Percentiles rank a stretch among this genome's conserved stretches.
Evolutionary conservation across 352 stramenopile species (phyloP).

Genomic region (Phytophthora foliorum): DNA sequence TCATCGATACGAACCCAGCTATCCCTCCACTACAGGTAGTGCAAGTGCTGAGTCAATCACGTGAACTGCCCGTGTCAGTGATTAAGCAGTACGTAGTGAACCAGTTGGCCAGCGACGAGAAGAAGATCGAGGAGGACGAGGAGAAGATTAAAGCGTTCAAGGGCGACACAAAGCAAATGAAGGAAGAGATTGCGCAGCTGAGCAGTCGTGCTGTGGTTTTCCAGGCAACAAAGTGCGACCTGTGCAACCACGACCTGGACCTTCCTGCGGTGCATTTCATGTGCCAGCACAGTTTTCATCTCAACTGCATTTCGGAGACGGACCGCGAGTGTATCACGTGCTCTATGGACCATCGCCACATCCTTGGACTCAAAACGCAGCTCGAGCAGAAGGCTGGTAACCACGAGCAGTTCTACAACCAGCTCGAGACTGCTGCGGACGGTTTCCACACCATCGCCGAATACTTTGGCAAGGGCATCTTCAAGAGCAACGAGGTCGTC

Average conservation of each 20-base stretch:
- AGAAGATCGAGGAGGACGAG: slow-evolving; percentile 87
- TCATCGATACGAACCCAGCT: slow-evolving; percentile 84
- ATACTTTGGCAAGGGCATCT: slow-evolving; percentile 95
- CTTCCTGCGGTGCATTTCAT: slow-evolving; percentile 93
- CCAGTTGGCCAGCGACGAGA: slow-evolving; percentile 81
- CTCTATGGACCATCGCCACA: slow-evolving; percentile 87
- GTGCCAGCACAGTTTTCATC: slow-evolving; percentile 92
- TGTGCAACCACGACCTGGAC: slow-evolving; percentile 92
- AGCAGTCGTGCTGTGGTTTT: slow-evolving; percentile 91
- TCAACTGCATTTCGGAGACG: slow-evolving; percentile 92
- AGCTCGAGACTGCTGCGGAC: slow-evolving; percentile 89
- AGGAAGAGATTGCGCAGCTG: slow-evolving; percentile 87
- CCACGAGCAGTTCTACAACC: slow-evolving; percentile 95
- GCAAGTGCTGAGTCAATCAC: slow-evolving; percentile 86
- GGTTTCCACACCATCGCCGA: slow-evolving; percentile 92
- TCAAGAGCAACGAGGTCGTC: slow-evolving; percentile 81
- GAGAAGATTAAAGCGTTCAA: slow-evolving; percentile 92
- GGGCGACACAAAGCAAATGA: slow-evolving; percentile 91
- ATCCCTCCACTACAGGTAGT: slow-evolving; percentile 90
- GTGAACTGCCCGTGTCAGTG: slow-evolving; percentile 82
- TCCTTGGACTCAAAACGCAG: slow-evolving; percentile 88
- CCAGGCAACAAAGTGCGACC: slow-evolving; percentile 91
- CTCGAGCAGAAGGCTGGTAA: slow-evolving; percentile 90
- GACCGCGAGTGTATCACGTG: slow-evolving; percentile 92
- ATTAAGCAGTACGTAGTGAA: slow-evolving; percentile 90